A percentile compares a stretch with the other conserved stretches of the same genome.
Evolutionary conservation across 768 basidiomycete genomes (phyloP).

Genomic region (Pleurotus citrinopileatus): DNA sequence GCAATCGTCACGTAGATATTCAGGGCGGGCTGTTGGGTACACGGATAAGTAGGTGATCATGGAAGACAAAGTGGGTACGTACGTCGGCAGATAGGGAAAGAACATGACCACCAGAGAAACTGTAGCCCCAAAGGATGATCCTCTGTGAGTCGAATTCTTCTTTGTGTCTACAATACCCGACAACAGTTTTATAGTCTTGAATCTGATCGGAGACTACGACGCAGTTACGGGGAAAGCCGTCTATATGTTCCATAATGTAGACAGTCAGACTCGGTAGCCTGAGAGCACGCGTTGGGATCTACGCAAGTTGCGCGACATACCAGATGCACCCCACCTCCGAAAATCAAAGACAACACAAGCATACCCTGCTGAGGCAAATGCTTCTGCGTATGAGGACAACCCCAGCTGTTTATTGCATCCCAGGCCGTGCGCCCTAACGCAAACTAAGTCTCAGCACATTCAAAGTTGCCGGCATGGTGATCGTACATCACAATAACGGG

Average conservation of each 20-base stretch:
- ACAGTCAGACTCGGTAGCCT: neutral
- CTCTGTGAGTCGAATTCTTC: conserved; percentile 26
- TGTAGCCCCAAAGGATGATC: conserved; percentile 32
- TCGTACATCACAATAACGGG: conserved; percentile 14
- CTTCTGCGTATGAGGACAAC: conserved; percentile 26
- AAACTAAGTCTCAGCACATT: neutral
- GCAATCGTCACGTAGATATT: conserved; percentile 26
- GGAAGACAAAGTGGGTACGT: neutral
- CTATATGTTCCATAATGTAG: conserved; percentile 15
- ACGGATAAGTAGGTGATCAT: neutral
- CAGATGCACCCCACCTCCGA: conserved; percentile 34
- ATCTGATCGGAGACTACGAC: conserved; percentile 29
- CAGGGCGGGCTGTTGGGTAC: conserved; percentile 17
- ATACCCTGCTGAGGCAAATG: conserved; percentile 27
- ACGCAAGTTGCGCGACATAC: conserved; percentile 12
- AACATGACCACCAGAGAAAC: conserved; percentile 29
- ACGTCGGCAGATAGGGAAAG: conserved; percentile 28
- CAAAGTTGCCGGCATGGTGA: neutral
- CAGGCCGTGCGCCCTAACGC: conserved; percentile 32
- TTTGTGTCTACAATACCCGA: conserved; percentile 28
- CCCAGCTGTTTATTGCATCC: conserved; percentile 28
- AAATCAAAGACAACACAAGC: conserved; percentile 35
- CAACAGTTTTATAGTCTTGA: conserved; percentile 33
- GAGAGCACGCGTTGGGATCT: too few species aligned
- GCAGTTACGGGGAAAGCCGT: conserved; percentile 27